Conservation (phyloP, 805 yeast species). For the Yamadazyma takamatsuzukensis region DNA sequence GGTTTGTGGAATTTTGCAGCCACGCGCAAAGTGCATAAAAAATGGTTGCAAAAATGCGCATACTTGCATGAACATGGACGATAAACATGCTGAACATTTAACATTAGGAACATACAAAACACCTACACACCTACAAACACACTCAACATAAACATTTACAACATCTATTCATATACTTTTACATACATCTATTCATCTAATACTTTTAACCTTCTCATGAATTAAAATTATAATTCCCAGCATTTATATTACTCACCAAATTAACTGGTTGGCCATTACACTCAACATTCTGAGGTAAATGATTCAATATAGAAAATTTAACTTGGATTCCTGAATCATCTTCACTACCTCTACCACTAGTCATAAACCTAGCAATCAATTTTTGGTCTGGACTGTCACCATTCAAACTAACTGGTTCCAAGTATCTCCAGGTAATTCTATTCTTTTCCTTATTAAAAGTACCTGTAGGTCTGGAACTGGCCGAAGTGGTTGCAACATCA, state of each 20-base stretch:
- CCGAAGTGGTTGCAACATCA: constrained; percentile 63
- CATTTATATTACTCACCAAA: constrained; percentile 9
- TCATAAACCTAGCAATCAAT: constrained; percentile 81
- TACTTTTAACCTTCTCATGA: too few relatives aligned
- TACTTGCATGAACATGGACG: too few relatives aligned
- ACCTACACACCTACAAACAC: too few relatives aligned
- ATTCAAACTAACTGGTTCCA: constrained; percentile 35
- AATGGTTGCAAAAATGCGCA: too few relatives aligned
- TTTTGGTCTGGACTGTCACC: constrained; percentile 51
- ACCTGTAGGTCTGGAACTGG: constrained; percentile 89
- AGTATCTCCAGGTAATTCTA: constrained; percentile 82
- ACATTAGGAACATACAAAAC: too few relatives aligned
- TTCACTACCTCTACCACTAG: constrained; percentile 69
- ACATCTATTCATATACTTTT: too few relatives aligned
- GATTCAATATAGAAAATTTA: constrained; percentile 40
- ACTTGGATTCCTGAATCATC: constrained; percentile 70
- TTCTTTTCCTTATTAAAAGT: constrained; percentile 82
- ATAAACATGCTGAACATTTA: too few relatives aligned
- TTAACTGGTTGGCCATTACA: constrained; percentile 10
- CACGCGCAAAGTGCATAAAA: too few relatives aligned
- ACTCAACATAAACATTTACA: too few relatives aligned
- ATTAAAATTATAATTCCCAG: constrained; percentile 12
- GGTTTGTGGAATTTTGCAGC: constrained; percentile 1
- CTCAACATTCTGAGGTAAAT: constrained; percentile 4
- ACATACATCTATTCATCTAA: constrained; percentile 1